Evolutionary conservation across 257 asterid genomes (phyloP).

Genomic region (Ophiorrhiza pumila): DNA sequence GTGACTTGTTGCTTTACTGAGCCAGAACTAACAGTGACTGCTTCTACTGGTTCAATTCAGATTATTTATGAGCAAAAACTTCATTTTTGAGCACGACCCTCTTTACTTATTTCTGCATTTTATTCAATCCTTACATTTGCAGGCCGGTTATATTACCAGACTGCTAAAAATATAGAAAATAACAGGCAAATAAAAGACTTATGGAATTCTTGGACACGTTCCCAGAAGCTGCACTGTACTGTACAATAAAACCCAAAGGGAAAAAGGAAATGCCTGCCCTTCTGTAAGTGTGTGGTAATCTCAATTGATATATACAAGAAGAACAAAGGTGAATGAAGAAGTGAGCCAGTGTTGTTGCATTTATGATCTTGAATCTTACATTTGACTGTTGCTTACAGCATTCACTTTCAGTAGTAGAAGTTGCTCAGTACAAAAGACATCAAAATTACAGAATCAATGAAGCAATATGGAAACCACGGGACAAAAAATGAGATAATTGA

Average conservation of each 20-base stretch:
- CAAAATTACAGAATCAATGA: constrained; percentile 50
- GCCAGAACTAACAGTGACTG: no score
- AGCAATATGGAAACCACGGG: constrained; percentile 27
- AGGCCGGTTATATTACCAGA: background rate
- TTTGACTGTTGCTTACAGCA: constrained; percentile 22
- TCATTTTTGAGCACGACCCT: no score
- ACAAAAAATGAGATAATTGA: constrained; percentile 32
- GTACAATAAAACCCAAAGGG: background rate
- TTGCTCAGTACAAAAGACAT: constrained; percentile 36
- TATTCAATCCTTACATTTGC: background rate
- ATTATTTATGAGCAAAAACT: no score
- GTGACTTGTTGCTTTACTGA: no score
- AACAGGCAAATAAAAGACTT: background rate
- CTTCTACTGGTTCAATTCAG: no score
- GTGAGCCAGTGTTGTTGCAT: background rate
- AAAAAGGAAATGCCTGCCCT: background rate
- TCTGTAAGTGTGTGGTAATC: background rate
- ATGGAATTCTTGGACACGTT: no score
- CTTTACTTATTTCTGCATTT: background rate
- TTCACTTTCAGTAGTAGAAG: constrained; percentile 20
- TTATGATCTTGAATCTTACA: constrained; percentile 27
- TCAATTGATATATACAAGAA: background rate
- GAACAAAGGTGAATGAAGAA: background rate
- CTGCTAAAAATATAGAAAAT: background rate
- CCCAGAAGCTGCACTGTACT: no score